Evolutionary conservation across 257 asterid genomes (phyloP).

Genomic region (Solanum raphanifolium): DNA sequence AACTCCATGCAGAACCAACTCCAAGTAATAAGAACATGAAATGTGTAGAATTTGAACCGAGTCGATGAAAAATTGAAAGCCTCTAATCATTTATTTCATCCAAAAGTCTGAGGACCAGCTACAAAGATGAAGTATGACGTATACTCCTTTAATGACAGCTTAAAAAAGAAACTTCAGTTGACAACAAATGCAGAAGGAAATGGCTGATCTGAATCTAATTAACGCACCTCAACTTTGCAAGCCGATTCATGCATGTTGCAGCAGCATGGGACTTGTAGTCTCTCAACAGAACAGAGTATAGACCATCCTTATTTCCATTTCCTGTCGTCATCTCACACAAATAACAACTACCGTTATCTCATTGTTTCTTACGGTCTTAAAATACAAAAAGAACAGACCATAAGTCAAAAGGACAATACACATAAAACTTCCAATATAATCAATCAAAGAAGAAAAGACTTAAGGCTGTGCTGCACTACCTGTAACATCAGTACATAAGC

Average conservation of each 20-base stretch:
- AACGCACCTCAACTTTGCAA: conserved; percentile 83
- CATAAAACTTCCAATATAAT: not conserved
- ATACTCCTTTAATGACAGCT: not conserved
- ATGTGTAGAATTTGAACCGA: not conserved
- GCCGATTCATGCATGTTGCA: conserved; percentile 91
- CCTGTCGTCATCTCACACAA: conserved; percentile 40
- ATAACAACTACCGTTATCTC: not conserved
- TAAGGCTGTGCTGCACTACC: not conserved
- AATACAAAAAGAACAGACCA: not conserved
- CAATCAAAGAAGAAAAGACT: not conserved
- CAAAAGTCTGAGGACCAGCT: not conserved
- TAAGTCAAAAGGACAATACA: not conserved
- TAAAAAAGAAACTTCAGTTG: not conserved
- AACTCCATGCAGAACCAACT: not conserved
- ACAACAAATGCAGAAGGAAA: conserved; percentile 1
- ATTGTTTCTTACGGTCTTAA: not conserved
- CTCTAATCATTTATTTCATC: not conserved
- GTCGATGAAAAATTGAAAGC: not conserved
- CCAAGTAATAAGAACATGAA: not conserved
- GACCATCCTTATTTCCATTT: conserved; percentile 92
- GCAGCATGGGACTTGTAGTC: conserved; percentile 88
- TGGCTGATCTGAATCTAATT: not conserved
- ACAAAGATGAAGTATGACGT: not conserved
- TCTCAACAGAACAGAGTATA: conserved; percentile 87
- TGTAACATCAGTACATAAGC: not conserved